Base-by-base conservation (phyloP, 2,329 filamentous ascomycete genomes). In the Westerdykella aurantiaca region DNA sequence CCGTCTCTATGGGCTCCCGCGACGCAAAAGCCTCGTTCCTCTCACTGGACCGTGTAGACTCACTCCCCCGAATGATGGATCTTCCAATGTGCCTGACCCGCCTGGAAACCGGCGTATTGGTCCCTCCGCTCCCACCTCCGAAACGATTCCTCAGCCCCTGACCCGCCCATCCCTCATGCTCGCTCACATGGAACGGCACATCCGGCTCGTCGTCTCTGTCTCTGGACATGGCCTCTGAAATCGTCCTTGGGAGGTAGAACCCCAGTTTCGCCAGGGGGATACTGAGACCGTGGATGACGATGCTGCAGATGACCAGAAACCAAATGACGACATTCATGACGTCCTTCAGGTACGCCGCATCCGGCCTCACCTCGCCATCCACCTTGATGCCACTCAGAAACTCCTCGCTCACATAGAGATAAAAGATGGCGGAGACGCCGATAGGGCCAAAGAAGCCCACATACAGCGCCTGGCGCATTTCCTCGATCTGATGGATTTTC, bases 371-470 rank as follows among this genome's bases (percentile, higher is more conserved):
- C 25, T 76, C 60, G 0, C 79, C 82, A 41, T 86, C 71, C 6
- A 81, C 77, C 0, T 75, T 78, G 44, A 82, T 66, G 3, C 70
- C 60, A 6, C 64, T 60, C 2, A 96, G 72, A 48, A 90, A 95
- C 18, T 95, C 86, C 1, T 86, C 66, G 34, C 79, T 83, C 48
- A 95, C 74, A 58, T 89, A 94, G 5, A 96, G 75, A 61, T 96
- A 95, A 63, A 95, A 96, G 16, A 95, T 79, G 1, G 88, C 90
- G 13, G 86, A 88, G 1, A 95, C 89, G 2, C 91, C 89, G 44
- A 96, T 90, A 0, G 90, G 90, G 0, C 90, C 90, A 52, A 96
- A 96, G 71, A 95, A 95, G 0, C 90, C 90, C 6, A 93, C 86
- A 58, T 95, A 95, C 0, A 86, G 69, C 1, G 88, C 88, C 53